Conservation (phyloP, 2,329 filamentous ascomycete genomes). For the Mollisiaceae sp. region DNA sequence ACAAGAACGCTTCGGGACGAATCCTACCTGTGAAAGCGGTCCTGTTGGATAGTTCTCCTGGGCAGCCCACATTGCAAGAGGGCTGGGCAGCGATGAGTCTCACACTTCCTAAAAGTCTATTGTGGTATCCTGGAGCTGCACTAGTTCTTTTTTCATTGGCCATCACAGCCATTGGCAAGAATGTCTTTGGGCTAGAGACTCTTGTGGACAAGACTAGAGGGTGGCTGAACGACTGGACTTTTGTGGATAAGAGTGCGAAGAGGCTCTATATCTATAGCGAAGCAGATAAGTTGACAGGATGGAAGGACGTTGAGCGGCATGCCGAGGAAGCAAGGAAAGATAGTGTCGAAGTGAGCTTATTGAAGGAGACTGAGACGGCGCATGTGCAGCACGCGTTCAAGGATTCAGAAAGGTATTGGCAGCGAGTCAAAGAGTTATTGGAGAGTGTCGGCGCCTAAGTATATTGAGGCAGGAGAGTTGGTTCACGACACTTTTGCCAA, state of each 20-base stretch:
- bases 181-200: slow-evolving; percentile 11
- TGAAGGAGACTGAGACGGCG: slow-evolving; percentile 24
- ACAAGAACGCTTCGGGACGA: slow-evolving; percentile 14
- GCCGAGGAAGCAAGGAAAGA: slow-evolving; percentile 21
- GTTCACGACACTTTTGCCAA: neutral
- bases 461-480: neutral
- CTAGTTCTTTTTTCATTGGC: slow-evolving; percentile 12
- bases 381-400: slow-evolving; percentile 33
- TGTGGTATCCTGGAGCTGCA: slow-evolving; percentile 19
- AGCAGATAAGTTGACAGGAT: slow-evolving; percentile 27
- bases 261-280: slow-evolving; percentile 35
- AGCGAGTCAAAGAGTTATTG: slow-evolving; percentile 24
- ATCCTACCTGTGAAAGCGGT: slow-evolving; percentile 21
- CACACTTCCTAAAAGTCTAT: slow-evolving; percentile 9
- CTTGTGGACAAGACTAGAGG: slow-evolving; percentile 17
- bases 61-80: slow-evolving; percentile 13
- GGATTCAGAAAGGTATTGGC: slow-evolving; percentile 32
- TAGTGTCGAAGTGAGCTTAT: slow-evolving; percentile 19
- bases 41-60: slow-evolving; percentile 28
- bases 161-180: neutral
- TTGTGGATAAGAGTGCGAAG: slow-evolving; percentile 27
- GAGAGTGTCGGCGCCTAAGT: neutral
- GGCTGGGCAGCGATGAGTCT: slow-evolving; percentile 21
- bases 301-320: slow-evolving; percentile 30
- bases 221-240: slow-evolving; percentile 23